A percentile compares a stretch with the other conserved stretches of the same genome.
Conservation (phyloP, 2,329 filamentous ascomycete species). For the Chalaropsis ovoidea region DNA sequence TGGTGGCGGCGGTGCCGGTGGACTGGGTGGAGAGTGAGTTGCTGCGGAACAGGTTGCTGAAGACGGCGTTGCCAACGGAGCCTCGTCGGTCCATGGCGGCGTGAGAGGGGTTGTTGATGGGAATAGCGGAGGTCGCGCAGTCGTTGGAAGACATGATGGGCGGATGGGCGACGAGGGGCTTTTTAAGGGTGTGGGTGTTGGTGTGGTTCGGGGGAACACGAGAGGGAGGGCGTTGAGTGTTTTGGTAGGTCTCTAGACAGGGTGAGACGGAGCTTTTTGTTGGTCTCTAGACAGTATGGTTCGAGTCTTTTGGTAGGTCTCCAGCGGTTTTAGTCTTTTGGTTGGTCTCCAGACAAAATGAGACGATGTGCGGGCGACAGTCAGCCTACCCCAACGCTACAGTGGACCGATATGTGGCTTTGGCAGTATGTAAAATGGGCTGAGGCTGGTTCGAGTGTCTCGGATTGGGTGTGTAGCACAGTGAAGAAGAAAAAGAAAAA, state of each 20-base stretch:
- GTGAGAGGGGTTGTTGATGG: slow-evolving; percentile 30
- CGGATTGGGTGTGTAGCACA: slow-evolving; percentile 1
- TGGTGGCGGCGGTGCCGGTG: slow-evolving; percentile 33
- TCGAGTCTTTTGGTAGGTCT: too few species aligned
- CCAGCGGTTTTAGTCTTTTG: too few species aligned
- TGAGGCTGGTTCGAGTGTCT: slow-evolving; percentile 19
- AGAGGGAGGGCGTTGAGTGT: too few species aligned
- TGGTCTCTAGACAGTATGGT: too few species aligned
- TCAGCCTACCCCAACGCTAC: slow-evolving; percentile 6
- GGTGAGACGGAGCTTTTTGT: too few species aligned
- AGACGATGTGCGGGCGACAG: neutral
- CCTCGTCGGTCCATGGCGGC: slow-evolving; percentile 40
- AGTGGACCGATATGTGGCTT: slow-evolving; percentile 6
- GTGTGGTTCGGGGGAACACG: too few species aligned
- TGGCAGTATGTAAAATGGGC: slow-evolving; percentile 1
- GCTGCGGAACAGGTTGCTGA: slow-evolving; percentile 51
- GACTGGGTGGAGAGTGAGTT: slow-evolving; percentile 42
- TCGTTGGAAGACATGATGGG: slow-evolving; percentile 20
- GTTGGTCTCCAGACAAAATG: neutral
- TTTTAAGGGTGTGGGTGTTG: slow-evolving; percentile 4
- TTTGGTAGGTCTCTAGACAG: too few species aligned
- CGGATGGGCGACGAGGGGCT: neutral
- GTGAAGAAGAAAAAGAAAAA: neutral
- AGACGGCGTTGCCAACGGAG: slow-evolving; percentile 47
- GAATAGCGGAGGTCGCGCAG: slow-evolving; percentile 19